A percentile compares a stretch with the other conserved stretches of the same genome.
phyloP scores from a whole-genome alignment of 1,284 basidiomycete genomes.

The Trametes hirsuta region DNA sequence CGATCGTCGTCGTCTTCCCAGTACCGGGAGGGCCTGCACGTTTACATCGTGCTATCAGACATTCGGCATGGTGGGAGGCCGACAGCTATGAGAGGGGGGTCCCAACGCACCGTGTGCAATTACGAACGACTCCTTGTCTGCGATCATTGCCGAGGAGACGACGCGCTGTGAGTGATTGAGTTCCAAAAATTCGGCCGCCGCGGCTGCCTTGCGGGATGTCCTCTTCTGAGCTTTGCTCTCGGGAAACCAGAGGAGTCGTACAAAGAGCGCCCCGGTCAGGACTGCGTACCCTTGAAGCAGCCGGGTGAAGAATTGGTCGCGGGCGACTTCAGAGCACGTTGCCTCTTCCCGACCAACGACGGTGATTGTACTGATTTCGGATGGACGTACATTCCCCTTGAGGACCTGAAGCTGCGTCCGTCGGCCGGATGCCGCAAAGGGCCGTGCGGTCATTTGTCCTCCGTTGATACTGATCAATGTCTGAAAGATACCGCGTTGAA shows the following conservation, averaged over 20 bases:
- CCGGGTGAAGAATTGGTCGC: slow-evolving; percentile 14
- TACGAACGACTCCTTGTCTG: neutral
- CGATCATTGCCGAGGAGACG: slow-evolving; percentile 19
- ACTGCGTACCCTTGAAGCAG: neutral
- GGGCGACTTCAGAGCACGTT: slow-evolving; percentile 16
- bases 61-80: neutral
- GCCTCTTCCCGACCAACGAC: slow-evolving; percentile 20
- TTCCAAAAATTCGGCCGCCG: neutral
- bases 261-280: neutral
- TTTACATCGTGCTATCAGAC: neutral
- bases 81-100: neutral
- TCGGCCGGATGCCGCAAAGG: neutral
- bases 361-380: neutral
- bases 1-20: slow-evolving; percentile 43
- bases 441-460: neutral
- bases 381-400: neutral
- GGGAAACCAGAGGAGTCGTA: slow-evolving; percentile 6
- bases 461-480: slow-evolving; percentile 11
- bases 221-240: neutral
- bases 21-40: slow-evolving; percentile 28
- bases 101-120: slow-evolving; percentile 19
- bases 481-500: neutral
- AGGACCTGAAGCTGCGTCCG: neutral
- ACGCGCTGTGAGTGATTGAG: slow-evolving; percentile 26
- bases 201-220: neutral